A percentile compares a stretch with the other conserved stretches of the same genome.
Conservation (phyloP, 192 early-diverging fungal genomes). For the Mortierella claussenii region DNA sequence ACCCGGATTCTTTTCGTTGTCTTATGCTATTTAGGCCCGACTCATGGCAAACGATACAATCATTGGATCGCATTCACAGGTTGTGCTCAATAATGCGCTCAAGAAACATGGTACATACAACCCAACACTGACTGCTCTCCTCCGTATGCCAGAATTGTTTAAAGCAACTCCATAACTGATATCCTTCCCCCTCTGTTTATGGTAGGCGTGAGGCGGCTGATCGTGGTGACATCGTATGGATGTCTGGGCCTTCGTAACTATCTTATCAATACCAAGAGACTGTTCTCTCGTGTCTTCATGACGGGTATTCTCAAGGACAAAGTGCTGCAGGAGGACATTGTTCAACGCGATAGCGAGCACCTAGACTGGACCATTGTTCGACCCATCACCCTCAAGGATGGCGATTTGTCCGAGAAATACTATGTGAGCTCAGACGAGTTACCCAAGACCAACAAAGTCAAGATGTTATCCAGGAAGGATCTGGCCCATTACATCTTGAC, state of each 20-base stretch:
- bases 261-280: slow-evolving; percentile 31
- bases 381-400: slow-evolving; percentile 46
- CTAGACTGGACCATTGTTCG: slow-evolving; percentile 58
- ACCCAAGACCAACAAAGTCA: slow-evolving; percentile 39
- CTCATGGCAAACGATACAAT: slow-evolving; percentile 44
- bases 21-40: slow-evolving; percentile 19
- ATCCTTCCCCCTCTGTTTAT: not conserved
- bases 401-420: slow-evolving; percentile 36
- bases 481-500: slow-evolving; percentile 52
- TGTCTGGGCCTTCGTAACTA: slow-evolving; percentile 38
- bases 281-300: slow-evolving; percentile 47
- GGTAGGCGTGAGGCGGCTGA: slow-evolving; percentile 37
- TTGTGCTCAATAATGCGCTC: slow-evolving; percentile 42
- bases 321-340: slow-evolving; percentile 47
- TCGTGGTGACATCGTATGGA: slow-evolving; percentile 48
- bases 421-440: slow-evolving; percentile 30
- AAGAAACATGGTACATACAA: slow-evolving; percentile 42
- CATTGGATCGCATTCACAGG: slow-evolving; percentile 47
- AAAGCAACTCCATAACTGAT: not conserved
- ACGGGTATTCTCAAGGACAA: slow-evolving; percentile 54
- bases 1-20: slow-evolving; percentile 6
- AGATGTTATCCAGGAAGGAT: slow-evolving; percentile 44
- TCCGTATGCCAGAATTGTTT: not conserved
- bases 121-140: not conserved
- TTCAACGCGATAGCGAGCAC: slow-evolving; percentile 33